phyloP scores from a whole-genome alignment of 2,329 filamentous ascomycete species.

The Diplodia seriata region DNA sequence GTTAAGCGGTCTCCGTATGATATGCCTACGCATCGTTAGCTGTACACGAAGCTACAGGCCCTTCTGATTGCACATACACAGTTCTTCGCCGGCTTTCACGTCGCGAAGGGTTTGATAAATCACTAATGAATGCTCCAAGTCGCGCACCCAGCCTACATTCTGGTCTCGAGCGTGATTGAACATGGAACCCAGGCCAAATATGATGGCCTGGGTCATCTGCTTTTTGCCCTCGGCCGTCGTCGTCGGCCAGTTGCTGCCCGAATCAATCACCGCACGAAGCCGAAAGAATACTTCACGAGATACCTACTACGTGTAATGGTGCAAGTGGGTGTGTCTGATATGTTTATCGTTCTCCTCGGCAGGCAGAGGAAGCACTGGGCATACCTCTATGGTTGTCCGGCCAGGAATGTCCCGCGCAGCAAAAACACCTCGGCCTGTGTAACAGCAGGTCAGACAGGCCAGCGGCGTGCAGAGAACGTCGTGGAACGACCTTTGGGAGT shows the following conservation, averaged over 20 bases:
- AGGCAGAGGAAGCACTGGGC: slow-evolving; percentile 59
- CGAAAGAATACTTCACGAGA: no score
- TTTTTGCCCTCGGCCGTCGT: slow-evolving; percentile 38
- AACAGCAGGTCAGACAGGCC: slow-evolving; percentile 16
- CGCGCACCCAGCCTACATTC: slow-evolving; percentile 63
- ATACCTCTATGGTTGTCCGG: slow-evolving; percentile 59
- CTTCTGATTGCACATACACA: slow-evolving; percentile 51
- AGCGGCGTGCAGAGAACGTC: background rate
- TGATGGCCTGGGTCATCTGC: slow-evolving; percentile 57
- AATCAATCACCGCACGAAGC: slow-evolving; percentile 31
- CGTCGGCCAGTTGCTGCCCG: slow-evolving; percentile 53
- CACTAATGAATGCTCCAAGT: slow-evolving; percentile 54
- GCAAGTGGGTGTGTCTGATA: slow-evolving; percentile 59
- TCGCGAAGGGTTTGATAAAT: slow-evolving; percentile 59
- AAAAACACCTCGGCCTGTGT: slow-evolving; percentile 61
- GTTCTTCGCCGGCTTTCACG: slow-evolving; percentile 60
- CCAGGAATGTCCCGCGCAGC: slow-evolving; percentile 55
- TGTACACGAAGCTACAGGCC: background rate
- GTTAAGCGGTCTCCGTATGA: slow-evolving; percentile 57
- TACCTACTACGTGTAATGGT: slow-evolving; percentile 64
- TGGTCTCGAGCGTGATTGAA: slow-evolving; percentile 64
- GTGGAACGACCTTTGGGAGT: slow-evolving; percentile 58
- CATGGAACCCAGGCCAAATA: slow-evolving; percentile 64
- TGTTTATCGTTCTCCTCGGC: slow-evolving; percentile 57
- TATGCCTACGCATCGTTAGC: slow-evolving; percentile 45